phyloP scores from a whole-genome alignment of 768 basidiomycete genomes.

The Leucocoprinus sp. region DNA sequence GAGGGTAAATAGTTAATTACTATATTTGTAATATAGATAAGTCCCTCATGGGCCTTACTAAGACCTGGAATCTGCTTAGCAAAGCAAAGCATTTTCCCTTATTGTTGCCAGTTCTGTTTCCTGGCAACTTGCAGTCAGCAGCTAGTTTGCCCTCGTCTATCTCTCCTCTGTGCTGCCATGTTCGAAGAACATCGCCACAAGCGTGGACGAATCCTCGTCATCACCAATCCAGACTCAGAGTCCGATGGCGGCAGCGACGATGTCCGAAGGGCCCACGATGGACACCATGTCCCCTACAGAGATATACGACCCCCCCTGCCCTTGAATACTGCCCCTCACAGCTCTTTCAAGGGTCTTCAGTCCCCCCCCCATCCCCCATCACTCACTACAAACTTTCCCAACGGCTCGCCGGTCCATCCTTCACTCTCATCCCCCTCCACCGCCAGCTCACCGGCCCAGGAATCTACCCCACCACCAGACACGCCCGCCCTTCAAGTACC shows the following conservation, averaged over 20 bases:
- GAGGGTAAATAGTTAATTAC: constrained; percentile 15
- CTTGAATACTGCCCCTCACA: constrained; percentile 12
- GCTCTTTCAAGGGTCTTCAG: constrained; percentile 13
- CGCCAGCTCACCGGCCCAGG: constrained; percentile 54
- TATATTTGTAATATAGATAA: constrained; percentile 12
- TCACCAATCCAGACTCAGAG: constrained; percentile 54
- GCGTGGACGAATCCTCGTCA: constrained; percentile 36
- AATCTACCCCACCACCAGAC: constrained; percentile 64
- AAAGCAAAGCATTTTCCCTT: constrained; percentile 13
- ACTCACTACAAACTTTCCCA: constrained; percentile 20
- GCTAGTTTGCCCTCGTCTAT: constrained; percentile 5
- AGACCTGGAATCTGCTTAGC: constrained; percentile 15
- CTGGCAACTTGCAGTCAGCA: too few relatives aligned
- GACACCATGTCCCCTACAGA: constrained; percentile 9
- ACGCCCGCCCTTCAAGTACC: constrained; percentile 48
- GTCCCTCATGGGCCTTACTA: constrained; percentile 19
- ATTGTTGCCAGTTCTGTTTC: constrained; percentile 11
- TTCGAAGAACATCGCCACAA: neutral
- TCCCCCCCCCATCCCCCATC: constrained; percentile 18
- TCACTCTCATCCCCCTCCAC: constrained; percentile 65
- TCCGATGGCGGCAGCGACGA: constrained; percentile 26
- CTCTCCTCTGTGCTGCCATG: too few relatives aligned
- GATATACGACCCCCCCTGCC: constrained; percentile 11
- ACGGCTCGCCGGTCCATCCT: constrained; percentile 34
- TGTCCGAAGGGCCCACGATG: constrained; percentile 11